Percentiles rank a stretch among this genome's conserved stretches.
phyloP scores from a whole-genome alignment of 2,329 filamentous ascomycete species.

The Botrytis hyacinthi region DNA sequence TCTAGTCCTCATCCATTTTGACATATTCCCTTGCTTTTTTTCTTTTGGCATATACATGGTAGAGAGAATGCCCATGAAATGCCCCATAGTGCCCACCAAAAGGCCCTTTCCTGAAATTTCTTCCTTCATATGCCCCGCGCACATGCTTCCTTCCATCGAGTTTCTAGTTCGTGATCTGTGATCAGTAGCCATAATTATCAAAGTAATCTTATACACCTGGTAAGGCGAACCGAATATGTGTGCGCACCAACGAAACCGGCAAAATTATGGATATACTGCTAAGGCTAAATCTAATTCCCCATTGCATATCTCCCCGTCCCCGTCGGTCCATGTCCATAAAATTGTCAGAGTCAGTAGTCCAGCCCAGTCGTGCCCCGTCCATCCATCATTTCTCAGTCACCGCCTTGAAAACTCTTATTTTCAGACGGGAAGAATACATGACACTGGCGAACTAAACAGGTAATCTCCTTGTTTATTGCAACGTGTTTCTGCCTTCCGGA shows the following conservation, averaged over 20 bases:
- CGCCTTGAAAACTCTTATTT: neutral
- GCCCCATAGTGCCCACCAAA: slow-evolving; percentile 10
- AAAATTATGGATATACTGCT: slow-evolving; percentile 2
- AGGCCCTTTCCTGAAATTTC: slow-evolving; percentile 2
- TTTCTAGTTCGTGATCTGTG: slow-evolving; percentile 13
- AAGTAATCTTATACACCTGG: neutral
- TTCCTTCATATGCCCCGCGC: slow-evolving; percentile 6
- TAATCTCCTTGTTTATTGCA: slow-evolving; percentile 13
- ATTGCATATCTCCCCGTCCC: neutral
- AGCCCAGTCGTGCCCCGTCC: slow-evolving; percentile 4
- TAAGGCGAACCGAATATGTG: slow-evolving; percentile 15
- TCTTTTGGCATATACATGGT: neutral
- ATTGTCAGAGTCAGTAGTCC: slow-evolving; percentile 1
- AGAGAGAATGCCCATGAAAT: neutral
- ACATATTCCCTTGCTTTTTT: neutral
- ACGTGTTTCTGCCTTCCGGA: slow-evolving; percentile 20
- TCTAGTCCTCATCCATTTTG: neutral
- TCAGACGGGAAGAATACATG: neutral
- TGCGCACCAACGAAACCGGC: slow-evolving; percentile 3
- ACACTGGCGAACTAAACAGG: neutral
- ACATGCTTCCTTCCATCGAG: slow-evolving; percentile 9
- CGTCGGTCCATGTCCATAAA: neutral
- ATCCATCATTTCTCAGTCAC: neutral
- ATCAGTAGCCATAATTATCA: neutral
- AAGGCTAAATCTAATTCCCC: neutral